Evolutionary conservation across 164 flowering plant species (phyloP), one percentile per base, ranked within the genome.

Genomic region (Liquidambar formosana): DNA sequence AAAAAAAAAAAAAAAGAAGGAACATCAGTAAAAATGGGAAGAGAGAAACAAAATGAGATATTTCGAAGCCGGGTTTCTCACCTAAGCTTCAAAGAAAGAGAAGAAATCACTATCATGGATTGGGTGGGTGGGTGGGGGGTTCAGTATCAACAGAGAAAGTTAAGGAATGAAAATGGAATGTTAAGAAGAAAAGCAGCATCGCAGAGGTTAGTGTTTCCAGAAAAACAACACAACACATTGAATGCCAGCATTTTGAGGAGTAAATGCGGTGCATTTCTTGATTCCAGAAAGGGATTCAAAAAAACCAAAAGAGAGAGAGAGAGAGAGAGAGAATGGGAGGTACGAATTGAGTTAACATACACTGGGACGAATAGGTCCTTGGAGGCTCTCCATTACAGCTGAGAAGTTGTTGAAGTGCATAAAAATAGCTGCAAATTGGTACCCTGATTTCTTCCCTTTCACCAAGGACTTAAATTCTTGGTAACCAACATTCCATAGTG

Each of bases 381-480:
- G 89, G 49, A 83, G 82, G 68, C 78, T 74, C 83, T 87, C 91
- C 88, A 87, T 87, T 61, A 72, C 52, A 77, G 67, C 66, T 11
- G 64, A 51, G 47, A 41, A 64, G 66, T n/a, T 26, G 64, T 51
- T n/a, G 57, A 59, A 47, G 58, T 56, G 56, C 23, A 68, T 57
- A 67, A 65, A 19, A 54, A 21, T 57, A 12, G 66, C 61, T 57
- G 52, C 48, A 44, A 23, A 64, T n/a, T 49, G 19, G 28, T 57
- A 18, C 28, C 54, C 26, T 58, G 21, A 4, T 21, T 21, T 28
- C 6, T 15, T 47, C 22, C 27, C 64, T 23, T 44, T 19, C n/a
- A 47, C 18, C 19, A 43, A 28, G 45, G 63, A 69, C 41, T 71
- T 65, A 64, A 72, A 57, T 73, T 57, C 69, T 58, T 61, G 5